Base-by-base conservation (phyloP, 1,284 basidiomycete genomes). In the Paramarasmius palmivorus region DNA sequence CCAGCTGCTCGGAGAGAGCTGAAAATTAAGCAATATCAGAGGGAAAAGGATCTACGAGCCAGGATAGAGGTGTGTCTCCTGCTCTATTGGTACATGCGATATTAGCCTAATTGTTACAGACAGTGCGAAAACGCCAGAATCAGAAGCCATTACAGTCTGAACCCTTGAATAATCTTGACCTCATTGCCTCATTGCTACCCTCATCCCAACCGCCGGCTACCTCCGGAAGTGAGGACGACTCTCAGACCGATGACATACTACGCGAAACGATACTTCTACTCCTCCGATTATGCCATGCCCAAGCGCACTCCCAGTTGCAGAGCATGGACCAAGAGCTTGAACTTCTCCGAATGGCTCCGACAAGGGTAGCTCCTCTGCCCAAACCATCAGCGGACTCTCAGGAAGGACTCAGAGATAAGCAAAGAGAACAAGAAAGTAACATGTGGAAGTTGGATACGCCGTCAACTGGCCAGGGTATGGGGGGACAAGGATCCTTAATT, bases 11-110 rank as follows among this genome's bases (percentile, higher is more conserved):
- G 88, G 52, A 74, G 95, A 59, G 93, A 95, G 57, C 68, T 86
- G 36, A 98, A 96, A 74, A 95, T 98, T 59, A 83, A 82, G 57
- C 93, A 95, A 65, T 96, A 85, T 68, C 85, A 85, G 68, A 80
- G 83, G 52, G 92, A 95, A 69, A 95, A 92, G 68, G 87, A 91
- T 50, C 71, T 95, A 29, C 79, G 82, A 50, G 71, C 73, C 29
- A 79, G 79, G 53, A 83, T 96, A 22, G 79, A 92, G 68, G 92
- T 90, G 56, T 49, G 73, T 62, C 35, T 36, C 17, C 23, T 45
- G n/a, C 37, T 36, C 47, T 37, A 7, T 56, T 32, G 34, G 12
- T 52, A 36, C 52, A 17, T 29, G 8, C 9, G 32, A 36, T 32
- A 15, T 8, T 40, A 49, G 23, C 23, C 7, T 15, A 50, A 25